A percentile compares a stretch with the other conserved stretches of the same genome.
These are phyloP conservation scores for Glaciozyma antarctica DNA, from an alignment of 768 basidiomycete species.

Conservation along the genomic window DNA sequence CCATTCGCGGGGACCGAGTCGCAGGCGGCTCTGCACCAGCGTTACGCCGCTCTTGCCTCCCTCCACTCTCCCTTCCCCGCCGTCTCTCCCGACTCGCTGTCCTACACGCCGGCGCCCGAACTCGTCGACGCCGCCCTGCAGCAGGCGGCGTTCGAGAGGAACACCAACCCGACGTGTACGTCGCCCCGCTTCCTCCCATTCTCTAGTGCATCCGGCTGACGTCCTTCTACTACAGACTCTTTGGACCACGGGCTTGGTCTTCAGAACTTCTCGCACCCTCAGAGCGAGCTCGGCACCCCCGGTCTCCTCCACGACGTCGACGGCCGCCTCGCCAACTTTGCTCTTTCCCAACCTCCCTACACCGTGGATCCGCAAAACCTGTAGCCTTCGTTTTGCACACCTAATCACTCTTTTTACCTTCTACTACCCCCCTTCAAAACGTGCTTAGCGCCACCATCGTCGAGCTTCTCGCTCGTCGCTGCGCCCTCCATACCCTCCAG, in stretches of 20 bases:
- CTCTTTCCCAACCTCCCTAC: slow-evolving; percentile 7
- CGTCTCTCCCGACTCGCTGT: slow-evolving; percentile 7
- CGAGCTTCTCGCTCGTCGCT: too few relatives aligned
- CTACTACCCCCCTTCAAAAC: too few relatives aligned
- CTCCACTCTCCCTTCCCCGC: slow-evolving; percentile 6
- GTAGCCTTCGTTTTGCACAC: slow-evolving; percentile 1
- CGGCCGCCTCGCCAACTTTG: slow-evolving; percentile 3
- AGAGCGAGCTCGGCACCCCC: slow-evolving; percentile 12
- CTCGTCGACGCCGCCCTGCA: slow-evolving; percentile 19
- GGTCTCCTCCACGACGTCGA: slow-evolving; percentile 19
- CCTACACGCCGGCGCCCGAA: slow-evolving; percentile 18
- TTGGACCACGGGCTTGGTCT: not conserved
- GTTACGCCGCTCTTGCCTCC: slow-evolving; percentile 6
- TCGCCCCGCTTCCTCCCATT: not conserved
- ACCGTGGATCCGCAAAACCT: slow-evolving; percentile 15
- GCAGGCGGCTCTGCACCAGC: slow-evolving; percentile 28
- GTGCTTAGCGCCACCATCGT: too few relatives aligned
- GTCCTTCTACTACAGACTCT: not conserved
- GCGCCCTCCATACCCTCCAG: too few relatives aligned
- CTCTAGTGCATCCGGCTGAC: not conserved
- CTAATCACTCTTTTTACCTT: too few relatives aligned
- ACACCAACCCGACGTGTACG: slow-evolving; percentile 17
- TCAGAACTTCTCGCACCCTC: not conserved
- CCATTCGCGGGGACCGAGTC: not conserved
- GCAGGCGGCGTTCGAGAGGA: slow-evolving; percentile 6